phyloP scores from a whole-genome alignment of 2,329 filamentous ascomycete genomes.

The Tolypocladium guangdongense region DNA sequence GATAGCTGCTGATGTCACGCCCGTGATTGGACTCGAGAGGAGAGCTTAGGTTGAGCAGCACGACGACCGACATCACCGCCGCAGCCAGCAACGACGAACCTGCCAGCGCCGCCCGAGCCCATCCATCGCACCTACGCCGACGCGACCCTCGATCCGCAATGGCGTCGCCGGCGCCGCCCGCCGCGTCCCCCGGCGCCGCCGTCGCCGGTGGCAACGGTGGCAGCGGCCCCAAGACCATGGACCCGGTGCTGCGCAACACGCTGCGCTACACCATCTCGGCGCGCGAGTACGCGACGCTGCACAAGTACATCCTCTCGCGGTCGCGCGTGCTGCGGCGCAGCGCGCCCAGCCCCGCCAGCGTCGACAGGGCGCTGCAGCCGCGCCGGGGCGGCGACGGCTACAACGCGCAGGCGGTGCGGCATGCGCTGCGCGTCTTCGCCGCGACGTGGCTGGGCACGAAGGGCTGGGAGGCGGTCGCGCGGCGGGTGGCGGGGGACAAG shows the following conservation, averaged over 20 bases:
- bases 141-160: neutral
- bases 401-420: constrained; percentile 58
- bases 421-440: constrained; percentile 60
- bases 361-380: constrained; percentile 30
- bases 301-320: constrained; percentile 71
- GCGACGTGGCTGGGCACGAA: constrained; percentile 53
- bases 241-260: constrained; percentile 73
- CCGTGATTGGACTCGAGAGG: neutral
- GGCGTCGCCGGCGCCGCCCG: neutral
- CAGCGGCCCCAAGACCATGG: constrained; percentile 23
- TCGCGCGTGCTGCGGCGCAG: constrained; percentile 46
- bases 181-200: neutral
- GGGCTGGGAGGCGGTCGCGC: constrained; percentile 43
- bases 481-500: constrained; percentile 31
- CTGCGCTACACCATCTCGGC: constrained; percentile 78
- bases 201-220: neutral
- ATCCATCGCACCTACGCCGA: neutral
- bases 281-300: constrained; percentile 74
- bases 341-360: constrained; percentile 43
- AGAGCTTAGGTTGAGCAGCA: neutral
- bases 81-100: neutral
- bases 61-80: neutral
- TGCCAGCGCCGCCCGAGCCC: neutral
- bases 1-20: neutral
- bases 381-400: constrained; percentile 44